Base-by-base conservation (phyloP, 2,329 filamentous ascomycete genomes). In the Trichoderma hamatum region DNA sequence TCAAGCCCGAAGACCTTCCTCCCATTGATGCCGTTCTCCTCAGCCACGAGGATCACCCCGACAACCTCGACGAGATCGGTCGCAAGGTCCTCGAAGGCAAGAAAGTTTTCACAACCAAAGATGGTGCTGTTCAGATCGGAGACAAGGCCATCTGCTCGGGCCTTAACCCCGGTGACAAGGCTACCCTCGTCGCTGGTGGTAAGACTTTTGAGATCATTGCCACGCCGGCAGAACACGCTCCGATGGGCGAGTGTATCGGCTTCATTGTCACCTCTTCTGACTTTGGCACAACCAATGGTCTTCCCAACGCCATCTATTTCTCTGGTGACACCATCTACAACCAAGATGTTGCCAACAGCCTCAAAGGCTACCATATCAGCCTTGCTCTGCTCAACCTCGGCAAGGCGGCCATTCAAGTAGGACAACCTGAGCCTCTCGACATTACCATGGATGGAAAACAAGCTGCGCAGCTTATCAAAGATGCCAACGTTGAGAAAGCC, bases 21-120 rank as follows among this genome's bases (percentile, higher is more conserved):
- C 74, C 74, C 11, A 83, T 85, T 70, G 83, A 85, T 61, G 83
- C 79, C n/a, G 75, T 85, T 3, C 77, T 85, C 0, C 77, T 85
- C 10, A 84, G 81, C 72, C 84, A 86, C 69, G 84, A 85, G 72
- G 82, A 85, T 72, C 84, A 85, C 68, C 75, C 77, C 0, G 84
- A 85, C 70, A 85, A 85, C 70, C 77, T 86, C 2, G 84, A 86
- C 39, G 76, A 80, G 2, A 71, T 80, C 0, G 83, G 84, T 26
- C 83, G 83, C 5, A 77, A 72, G 9, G 77, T 85, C 0, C 78
- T 85, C 6, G 78, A 85, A 59, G 83, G 81, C 3, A 82, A 82
- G 9, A 75, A 73, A 2, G 84, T 85, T 5, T 75, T 84, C 34
- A 85, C 83, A 0, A 85, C 83, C 1, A 66, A 76, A 1, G 82